Evolutionary conservation across 208 protist genomes (phyloP).

Genomic region (Acanthamoeba castellanii): DNA sequence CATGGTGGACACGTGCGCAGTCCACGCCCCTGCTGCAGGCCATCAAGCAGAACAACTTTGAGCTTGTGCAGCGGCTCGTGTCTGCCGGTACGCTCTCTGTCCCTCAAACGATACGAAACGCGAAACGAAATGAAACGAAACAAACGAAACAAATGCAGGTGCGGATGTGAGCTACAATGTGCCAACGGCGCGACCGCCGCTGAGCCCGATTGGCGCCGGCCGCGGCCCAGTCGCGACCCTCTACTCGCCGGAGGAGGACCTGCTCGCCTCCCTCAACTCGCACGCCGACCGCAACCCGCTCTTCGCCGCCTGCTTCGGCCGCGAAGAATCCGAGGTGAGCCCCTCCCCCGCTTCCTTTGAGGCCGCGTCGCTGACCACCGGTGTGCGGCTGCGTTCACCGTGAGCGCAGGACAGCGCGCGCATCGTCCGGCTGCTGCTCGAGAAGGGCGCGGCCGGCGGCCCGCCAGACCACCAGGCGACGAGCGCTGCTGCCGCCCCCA

Average conservation of each 20-base stretch:
- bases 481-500: neutral
- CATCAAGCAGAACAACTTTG: slow-evolving; percentile 12
- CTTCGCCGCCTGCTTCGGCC: neutral
- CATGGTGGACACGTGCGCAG: neutral
- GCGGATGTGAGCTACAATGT: neutral
- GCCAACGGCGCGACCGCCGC: neutral
- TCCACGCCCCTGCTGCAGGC: neutral
- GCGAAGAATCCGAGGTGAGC: neutral
- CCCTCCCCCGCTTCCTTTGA: no score
- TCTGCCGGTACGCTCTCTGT: neutral
- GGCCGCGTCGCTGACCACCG: neutral
- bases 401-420: neutral
- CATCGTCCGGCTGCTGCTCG: neutral
- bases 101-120: no score
- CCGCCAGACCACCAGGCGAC: neutral
- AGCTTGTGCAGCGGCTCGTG: slow-evolving; percentile 10
- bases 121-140: no score
- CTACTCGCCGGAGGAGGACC: neutral
- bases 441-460: neutral
- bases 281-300: slow-evolving; percentile 3
- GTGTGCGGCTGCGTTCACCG: no score
- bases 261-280: neutral
- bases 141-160: neutral
- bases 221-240: neutral
- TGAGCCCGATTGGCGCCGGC: neutral